These are phyloP conservation scores for Neocucurbitaria cava DNA, from an alignment of 2,329 filamentous ascomycete genomes.

Conservation along the genomic window DNA sequence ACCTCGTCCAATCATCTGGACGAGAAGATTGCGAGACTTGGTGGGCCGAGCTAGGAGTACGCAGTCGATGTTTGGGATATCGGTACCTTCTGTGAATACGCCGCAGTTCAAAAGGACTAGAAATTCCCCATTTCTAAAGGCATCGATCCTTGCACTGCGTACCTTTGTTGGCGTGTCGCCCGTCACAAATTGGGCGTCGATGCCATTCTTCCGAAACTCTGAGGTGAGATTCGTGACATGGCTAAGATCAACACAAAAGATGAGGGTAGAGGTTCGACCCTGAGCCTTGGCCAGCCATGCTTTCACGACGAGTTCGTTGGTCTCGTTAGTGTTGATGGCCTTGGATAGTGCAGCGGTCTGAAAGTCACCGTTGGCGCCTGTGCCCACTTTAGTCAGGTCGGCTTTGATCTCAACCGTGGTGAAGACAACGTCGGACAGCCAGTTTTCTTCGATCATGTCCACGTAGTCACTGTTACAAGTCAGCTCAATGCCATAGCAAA, in stretches of 20 bases:
- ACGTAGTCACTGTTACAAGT: constrained; percentile 65
- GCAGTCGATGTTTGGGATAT: constrained; percentile 97
- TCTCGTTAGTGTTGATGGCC: constrained; percentile 80
- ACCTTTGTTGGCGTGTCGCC: constrained; percentile 75
- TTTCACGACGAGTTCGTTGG: constrained; percentile 84
- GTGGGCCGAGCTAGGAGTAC: constrained; percentile 88
- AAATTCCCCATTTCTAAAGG: constrained; percentile 78
- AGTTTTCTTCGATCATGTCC: constrained; percentile 86
- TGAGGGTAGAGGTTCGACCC: constrained; percentile 81
- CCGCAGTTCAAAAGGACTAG: constrained; percentile 93
- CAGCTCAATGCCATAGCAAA: background rate
- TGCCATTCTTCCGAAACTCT: constrained; percentile 76
- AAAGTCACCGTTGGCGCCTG: constrained; percentile 76
- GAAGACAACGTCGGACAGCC: constrained; percentile 91
- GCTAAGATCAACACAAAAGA: constrained; percentile 90
- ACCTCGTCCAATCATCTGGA: constrained; percentile 97
- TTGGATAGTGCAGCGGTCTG: constrained; percentile 76
- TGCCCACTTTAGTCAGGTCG: constrained; percentile 75
- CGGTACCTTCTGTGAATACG: constrained; percentile 95
- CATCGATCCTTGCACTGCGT: constrained; percentile 73
- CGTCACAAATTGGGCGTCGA: constrained; percentile 88
- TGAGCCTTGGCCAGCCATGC: constrained; percentile 82
- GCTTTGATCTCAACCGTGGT: constrained; percentile 87
- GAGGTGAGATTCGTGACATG: constrained; percentile 79
- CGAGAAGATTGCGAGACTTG: constrained; percentile 86